Evolutionary conservation across 164 flowering plant genomes (phyloP).

Genomic region (Berberis vulgaris): DNA sequence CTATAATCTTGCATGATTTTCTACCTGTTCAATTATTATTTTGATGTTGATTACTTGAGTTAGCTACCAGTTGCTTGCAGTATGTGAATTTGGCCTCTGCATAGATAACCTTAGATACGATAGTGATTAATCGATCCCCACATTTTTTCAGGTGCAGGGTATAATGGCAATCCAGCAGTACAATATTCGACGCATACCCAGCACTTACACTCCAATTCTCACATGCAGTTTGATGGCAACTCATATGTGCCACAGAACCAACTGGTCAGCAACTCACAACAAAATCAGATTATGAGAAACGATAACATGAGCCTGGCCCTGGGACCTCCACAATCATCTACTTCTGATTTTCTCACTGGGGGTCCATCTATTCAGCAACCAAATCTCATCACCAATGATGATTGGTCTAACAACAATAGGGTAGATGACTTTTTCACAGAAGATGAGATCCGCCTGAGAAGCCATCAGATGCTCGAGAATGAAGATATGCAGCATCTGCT

Average conservation of each 20-base stretch:
- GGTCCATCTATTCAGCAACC: conserved; percentile 26
- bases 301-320: conserved; percentile 37
- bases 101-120: no score
- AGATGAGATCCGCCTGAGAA: conserved; percentile 86
- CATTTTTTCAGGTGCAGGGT: conserved; percentile 27
- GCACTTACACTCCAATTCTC: neutral
- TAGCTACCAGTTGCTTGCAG: no score
- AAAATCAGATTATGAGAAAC: conserved; percentile 31
- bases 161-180: conserved; percentile 26
- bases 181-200: conserved; percentile 35
- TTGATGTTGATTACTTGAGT: no score
- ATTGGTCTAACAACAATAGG: conserved; percentile 25
- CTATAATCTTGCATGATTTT: no score
- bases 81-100: no score
- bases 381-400: conserved; percentile 20
- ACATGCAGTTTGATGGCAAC: conserved; percentile 20
- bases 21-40: no score
- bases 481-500: conserved; percentile 97
- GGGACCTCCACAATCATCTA: conserved; percentile 48
- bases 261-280: conserved; percentile 27
- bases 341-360: conserved; percentile 28
- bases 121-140: neutral
- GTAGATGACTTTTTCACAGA: conserved; percentile 61
- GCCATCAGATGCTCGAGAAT: conserved; percentile 90
- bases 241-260: conserved; percentile 39